Evolutionary conservation across 495 filamentous ascomycete species (phyloP), one percentile per base, ranked within the genome.

Genomic region (Viridothelium virens): DNA sequence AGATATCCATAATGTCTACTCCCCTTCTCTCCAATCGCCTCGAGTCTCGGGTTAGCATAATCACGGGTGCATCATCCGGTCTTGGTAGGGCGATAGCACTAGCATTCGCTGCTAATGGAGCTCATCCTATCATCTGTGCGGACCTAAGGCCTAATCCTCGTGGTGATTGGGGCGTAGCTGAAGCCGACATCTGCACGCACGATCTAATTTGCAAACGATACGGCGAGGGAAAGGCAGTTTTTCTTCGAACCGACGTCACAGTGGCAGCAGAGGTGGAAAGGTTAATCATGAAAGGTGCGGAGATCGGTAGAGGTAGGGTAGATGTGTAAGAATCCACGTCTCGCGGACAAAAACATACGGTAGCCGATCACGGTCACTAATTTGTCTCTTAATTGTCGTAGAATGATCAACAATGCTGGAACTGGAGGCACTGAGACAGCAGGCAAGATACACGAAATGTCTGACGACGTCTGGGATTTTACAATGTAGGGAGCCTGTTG

Each of bases 61-160:
- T 84, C 25, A 84, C 81, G 1, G 83, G 82, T 39, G 41, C 79
- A 5, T 81, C 81, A 1, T 79, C 79, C 0, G 81, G 81, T 3
- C 65, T 84, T 0, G 80, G 82, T 31, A 73, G 80, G 50, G 79
- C 79, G 1, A 84, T 84, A 61, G 71, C 77, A 5, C 36, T 81
- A 7, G 70, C 74, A 0, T 81, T 78, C 66, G 76, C 79, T 10
- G 67, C 63, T 6, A 76, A 84, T 67, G 82, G 81, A 6, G 76
- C 82, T 4, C 70, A 73, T 48, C 53, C 53, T 31, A 70, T 84
- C 6, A 76, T 82, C 47, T 84, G 80, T 56, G 78, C 76, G 1
- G 77, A 82, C 71, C 62, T 84, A 34, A 69, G 67, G 41, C 69
- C 76, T 25, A 67, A 65, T 34, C 39, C 46, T 66, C 36, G 47